These are phyloP conservation scores for Arachis stenosperma DNA, from an alignment of 306 rosid genomes.

Conservation along the genomic window DNA sequence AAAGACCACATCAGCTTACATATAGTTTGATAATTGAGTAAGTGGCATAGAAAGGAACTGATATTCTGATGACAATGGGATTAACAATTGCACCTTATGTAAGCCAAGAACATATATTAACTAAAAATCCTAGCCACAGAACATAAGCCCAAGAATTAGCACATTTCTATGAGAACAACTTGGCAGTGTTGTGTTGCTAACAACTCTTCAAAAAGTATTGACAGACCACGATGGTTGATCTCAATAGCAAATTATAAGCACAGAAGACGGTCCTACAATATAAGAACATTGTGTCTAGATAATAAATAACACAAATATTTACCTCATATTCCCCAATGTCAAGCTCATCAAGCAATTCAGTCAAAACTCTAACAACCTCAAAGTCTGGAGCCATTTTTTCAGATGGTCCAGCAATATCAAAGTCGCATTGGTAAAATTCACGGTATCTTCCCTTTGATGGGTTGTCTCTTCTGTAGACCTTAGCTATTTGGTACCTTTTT, in stretches of 20 bases:
- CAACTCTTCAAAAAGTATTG: constrained; percentile 2
- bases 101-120: constrained; percentile 8
- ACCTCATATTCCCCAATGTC: constrained; percentile 92
- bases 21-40: constrained; percentile 4
- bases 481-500: constrained; percentile 94
- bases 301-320: constrained; percentile 23
- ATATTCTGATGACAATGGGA: neutral
- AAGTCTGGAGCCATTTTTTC: constrained; percentile 94
- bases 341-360: constrained; percentile 90
- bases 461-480: constrained; percentile 96
- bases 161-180: neutral
- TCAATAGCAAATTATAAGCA: constrained; percentile 8
- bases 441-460: constrained; percentile 97
- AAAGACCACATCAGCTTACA: constrained; percentile 9
- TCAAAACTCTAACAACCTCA: constrained; percentile 81
- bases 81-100: neutral
- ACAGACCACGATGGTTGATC: neutral
- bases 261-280: constrained; percentile 16
- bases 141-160: neutral
- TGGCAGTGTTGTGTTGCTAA: neutral
- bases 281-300: constrained; percentile 16
- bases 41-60: neutral
- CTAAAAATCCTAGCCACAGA: neutral
- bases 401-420: constrained; percentile 88
- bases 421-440: constrained; percentile 95